Conservation (phyloP, 768 basidiomycete genomes). For the Auriscalpium vulgare region DNA sequence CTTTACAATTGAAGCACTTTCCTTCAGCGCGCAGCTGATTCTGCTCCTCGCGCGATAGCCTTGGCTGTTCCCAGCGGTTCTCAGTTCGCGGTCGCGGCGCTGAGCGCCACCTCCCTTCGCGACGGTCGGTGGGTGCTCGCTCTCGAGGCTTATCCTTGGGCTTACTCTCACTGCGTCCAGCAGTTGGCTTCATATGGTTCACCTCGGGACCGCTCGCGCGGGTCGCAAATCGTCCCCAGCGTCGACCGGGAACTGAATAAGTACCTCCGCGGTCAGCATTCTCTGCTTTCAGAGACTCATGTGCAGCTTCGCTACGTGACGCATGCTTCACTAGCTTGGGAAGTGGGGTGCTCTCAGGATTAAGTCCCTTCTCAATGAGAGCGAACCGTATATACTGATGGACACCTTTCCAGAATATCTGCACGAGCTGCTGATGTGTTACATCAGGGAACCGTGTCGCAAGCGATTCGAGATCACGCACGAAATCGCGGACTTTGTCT, state of each 20-base stretch:
- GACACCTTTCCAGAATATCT: slow-evolving; percentile 9
- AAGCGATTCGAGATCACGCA: slow-evolving; percentile 15
- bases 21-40: not conserved
- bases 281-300: not conserved
- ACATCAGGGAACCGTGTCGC: slow-evolving; percentile 14
- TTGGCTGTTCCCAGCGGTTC: too few relatives aligned
- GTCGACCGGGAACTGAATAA: not conserved
- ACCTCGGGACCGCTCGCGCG: not conserved
- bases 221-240: not conserved
- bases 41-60: not conserved
- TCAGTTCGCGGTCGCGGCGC: too few relatives aligned
- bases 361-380: slow-evolving; percentile 14
- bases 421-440: slow-evolving; percentile 4
- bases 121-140: not conserved
- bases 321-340: not conserved
- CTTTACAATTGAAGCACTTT: not conserved
- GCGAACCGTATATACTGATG: slow-evolving; percentile 13
- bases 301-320: not conserved
- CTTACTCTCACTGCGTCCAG: not conserved
- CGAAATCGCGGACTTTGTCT: slow-evolving; percentile 10
- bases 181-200: not conserved
- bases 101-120: too few relatives aligned
- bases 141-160: not conserved
- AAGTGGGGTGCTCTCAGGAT: not conserved
- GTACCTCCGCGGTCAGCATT: too few relatives aligned